Evolutionary conservation across 2,329 filamentous ascomycete species (phyloP).

Genomic region (Colletotrichum limetticola): DNA sequence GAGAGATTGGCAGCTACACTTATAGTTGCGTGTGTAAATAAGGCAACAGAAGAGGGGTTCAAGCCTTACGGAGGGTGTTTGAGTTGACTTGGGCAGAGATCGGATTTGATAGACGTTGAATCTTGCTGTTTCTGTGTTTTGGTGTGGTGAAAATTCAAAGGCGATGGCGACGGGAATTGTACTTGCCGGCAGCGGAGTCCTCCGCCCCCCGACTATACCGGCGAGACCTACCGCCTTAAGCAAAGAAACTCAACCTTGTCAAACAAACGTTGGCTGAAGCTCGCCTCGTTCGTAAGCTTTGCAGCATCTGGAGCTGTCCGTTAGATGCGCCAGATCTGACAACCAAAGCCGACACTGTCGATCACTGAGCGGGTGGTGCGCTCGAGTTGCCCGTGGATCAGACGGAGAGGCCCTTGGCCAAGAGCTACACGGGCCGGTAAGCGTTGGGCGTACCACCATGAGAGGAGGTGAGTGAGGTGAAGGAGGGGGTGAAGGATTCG

Average conservation of each 20-base stretch:
- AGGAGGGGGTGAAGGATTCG: neutral
- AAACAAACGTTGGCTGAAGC: neutral
- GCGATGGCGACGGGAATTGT: neutral
- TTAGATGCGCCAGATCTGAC: neutral
- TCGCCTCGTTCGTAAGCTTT: constrained; percentile 6
- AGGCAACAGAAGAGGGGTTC: neutral
- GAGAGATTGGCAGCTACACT: neutral
- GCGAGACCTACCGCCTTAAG: neutral
- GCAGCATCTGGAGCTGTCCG: neutral
- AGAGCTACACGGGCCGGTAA: constrained; percentile 6
- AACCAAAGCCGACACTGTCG: neutral
- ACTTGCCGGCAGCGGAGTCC: neutral
- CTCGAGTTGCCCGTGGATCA: constrained; percentile 9
- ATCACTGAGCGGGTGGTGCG: neutral
- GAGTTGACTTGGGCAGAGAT: neutral
- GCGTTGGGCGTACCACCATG: neutral
- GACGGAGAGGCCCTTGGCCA: constrained; percentile 12
- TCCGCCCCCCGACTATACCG: neutral
- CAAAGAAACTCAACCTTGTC: neutral
- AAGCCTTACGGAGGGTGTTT: neutral
- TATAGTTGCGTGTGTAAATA: neutral
- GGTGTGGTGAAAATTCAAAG: neutral
- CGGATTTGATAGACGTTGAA: neutral
- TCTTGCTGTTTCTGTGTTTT: neutral
- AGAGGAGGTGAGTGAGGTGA: neutral